Evolutionary conservation across 768 basidiomycete species (phyloP).

Genomic region (Dentipellis sp.): DNA sequence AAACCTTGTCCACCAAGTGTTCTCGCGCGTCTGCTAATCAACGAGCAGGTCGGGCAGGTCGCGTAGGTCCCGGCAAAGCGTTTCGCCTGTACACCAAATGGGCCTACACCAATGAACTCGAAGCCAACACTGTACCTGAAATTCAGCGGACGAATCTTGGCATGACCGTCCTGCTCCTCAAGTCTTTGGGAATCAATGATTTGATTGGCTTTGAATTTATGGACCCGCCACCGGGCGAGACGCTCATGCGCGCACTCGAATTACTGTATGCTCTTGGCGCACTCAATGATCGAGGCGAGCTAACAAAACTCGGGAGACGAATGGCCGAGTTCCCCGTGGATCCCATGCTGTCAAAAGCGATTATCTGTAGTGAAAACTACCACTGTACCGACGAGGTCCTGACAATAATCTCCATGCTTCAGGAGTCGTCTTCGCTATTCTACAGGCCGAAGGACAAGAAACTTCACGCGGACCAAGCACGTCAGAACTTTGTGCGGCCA

Average conservation of each 20-base stretch:
- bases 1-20: conserved; percentile 41
- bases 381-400: conserved; percentile 94
- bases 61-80: conserved; percentile 95
- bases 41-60: conserved; percentile 92
- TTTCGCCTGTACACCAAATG: conserved; percentile 99
- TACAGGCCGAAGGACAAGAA: conserved; percentile 99
- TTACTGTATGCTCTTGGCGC: conserved; percentile 93
- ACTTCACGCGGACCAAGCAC: conserved; percentile 92
- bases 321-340: conserved; percentile 99
- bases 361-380: conserved; percentile 93
- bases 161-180: conserved; percentile 90
- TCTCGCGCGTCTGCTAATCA: conserved; percentile 97
- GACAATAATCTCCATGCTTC: conserved; percentile 95
- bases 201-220: conserved; percentile 98
- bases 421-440: conserved; percentile 90
- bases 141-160: conserved; percentile 98
- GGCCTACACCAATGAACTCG: conserved; percentile 93
- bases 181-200: conserved; percentile 97
- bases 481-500: conserved; percentile 91
- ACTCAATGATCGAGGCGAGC: conserved; percentile 89
- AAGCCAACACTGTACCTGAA: conserved; percentile 96
- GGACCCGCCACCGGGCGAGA: conserved; percentile 96
- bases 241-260: conserved; percentile 90
- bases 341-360: conserved; percentile 93
- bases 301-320: conserved; percentile 92